Base-by-base conservation (phyloP, 441 rosid genomes). In the Viola pubescens region DNA sequence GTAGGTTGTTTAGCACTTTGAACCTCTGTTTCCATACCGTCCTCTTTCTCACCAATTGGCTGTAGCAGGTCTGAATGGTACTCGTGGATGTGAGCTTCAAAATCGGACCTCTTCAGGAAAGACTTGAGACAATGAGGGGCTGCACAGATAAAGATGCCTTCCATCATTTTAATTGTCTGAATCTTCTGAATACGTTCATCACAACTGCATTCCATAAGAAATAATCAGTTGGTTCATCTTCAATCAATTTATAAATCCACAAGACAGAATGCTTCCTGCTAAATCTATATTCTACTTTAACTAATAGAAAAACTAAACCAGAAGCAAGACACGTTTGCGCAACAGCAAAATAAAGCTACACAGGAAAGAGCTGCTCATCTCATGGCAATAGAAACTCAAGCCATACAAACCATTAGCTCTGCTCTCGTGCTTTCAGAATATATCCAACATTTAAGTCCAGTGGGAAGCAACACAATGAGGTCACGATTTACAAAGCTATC, bases 111-210 rank as follows among this genome's bases (percentile, higher is more conserved):
- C 76, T 89, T 87, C 61, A 89, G 53, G 77, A 89, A 89, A 42
- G 98, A 94, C 64, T 80, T 84, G 37, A 94, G 92, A 73, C 97
- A 94, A 70, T 94, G 96, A 69, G 97, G 92, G 53, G 96, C 98
- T 52, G 98, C 98, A 74, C 96, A 94, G 51, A 94, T 82, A 79
- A 83, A 88, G 70, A 94, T 83, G 48, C 98, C 98, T 71, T 89
- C 97, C 97, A 94, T 86, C 77, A 89, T 77, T 75, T 88, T 88
- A 67, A 94, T 89, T 9, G 97, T 86, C 70, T 90, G 96, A 58
- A 94, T 92, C 82, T 89, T 89, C 72, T 86, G 97, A 54, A 92
- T 83, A 38, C 96, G 88, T 44, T 89, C 96, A 71, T 89, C 97
- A 66, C 97, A 89, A 50, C 96, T 89, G 80, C 43, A 14, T 63